phyloP scores from a whole-genome alignment of 148 eudicot genomes.

The Mesembryanthemum crystallinum region DNA sequence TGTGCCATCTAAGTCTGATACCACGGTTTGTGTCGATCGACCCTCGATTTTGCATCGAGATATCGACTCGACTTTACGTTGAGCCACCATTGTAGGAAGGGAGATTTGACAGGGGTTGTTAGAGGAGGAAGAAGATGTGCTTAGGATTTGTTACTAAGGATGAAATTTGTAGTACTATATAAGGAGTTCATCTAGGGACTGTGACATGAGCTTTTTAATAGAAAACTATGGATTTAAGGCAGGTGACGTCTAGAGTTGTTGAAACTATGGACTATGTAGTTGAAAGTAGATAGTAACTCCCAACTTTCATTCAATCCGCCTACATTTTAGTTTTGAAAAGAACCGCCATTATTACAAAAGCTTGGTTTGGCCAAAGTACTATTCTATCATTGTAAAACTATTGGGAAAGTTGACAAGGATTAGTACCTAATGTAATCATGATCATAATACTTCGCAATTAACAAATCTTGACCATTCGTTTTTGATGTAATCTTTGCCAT shows the following conservation, averaged over 20 bases:
- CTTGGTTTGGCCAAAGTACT: too few species aligned
- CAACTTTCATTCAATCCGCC: constrained; percentile 54
- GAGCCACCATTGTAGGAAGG: constrained; percentile 38
- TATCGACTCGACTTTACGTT: constrained; percentile 36
- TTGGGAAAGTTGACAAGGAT: too few species aligned
- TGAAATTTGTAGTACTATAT: not conserved
- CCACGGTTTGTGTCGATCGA: constrained; percentile 58
- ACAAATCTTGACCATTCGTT: too few species aligned
- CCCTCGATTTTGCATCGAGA: constrained; percentile 39
- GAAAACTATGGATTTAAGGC: too few species aligned
- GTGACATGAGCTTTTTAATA: not conserved
- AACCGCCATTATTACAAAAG: not conserved
- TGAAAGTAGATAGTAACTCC: constrained; percentile 37
- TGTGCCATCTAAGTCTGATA: constrained; percentile 72
- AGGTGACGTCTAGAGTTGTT: constrained; percentile 37
- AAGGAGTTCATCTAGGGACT: not conserved
- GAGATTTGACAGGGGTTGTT: not conserved
- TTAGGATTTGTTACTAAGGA: too few species aligned
- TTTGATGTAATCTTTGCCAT: too few species aligned
- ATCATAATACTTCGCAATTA: too few species aligned
- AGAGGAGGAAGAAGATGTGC: not conserved
- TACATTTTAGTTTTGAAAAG: constrained; percentile 37
- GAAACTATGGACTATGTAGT: too few species aligned
- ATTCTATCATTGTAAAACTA: too few species aligned
- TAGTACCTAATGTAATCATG: too few species aligned